Evolutionary conservation across 345 rosid genomes (phyloP), one percentile per base, ranked within the genome.

Genomic region (Linum tenue): DNA sequence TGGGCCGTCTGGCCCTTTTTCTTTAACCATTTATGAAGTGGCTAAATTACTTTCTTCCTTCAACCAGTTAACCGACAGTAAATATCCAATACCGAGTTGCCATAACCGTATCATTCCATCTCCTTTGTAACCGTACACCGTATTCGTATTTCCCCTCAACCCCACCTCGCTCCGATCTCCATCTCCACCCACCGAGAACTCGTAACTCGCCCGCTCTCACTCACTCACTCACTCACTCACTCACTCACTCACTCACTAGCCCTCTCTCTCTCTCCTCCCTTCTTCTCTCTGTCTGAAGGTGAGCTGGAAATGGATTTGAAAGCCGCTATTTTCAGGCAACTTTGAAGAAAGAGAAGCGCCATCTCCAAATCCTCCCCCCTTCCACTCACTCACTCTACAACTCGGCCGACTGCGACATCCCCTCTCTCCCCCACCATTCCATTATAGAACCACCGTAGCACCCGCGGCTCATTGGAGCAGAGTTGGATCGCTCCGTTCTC

Each of bases 221-320:
- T 5, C 8, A 31, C 41, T 37, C 14, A 14, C 43, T 37, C 59
- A 51, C 43, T 15, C 43, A 4, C 71, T 44, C 59, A 56, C 55
- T 2, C 63, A 55, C 56, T 55, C 31, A 22, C 31, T 22, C 31
- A 22, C 31, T 22, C 31, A 22, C 31, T 22, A 0, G 1, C 67
- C 67, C 51, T 69, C 48, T 48, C 62, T 62, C 37, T 50, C 42
- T 39, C 61, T 15, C 61, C 43, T 14, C 8, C 55, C 31, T n/a
- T n/a, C 39, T 60, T 22, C 31, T 43, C 64, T 36, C 39, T 50
- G 59, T 43, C 37, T 53, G 31, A 22, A 22, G 31, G 31, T 22
- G 72, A 69, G 67, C 69, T 63, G 64, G 56, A 59, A 63, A 67
- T 72, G 79, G 81, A 79, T 69, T 75, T 75, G 72, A 79, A 71